Base-by-base conservation (phyloP, 345 rosid genomes). In the Salix exigua region DNA sequence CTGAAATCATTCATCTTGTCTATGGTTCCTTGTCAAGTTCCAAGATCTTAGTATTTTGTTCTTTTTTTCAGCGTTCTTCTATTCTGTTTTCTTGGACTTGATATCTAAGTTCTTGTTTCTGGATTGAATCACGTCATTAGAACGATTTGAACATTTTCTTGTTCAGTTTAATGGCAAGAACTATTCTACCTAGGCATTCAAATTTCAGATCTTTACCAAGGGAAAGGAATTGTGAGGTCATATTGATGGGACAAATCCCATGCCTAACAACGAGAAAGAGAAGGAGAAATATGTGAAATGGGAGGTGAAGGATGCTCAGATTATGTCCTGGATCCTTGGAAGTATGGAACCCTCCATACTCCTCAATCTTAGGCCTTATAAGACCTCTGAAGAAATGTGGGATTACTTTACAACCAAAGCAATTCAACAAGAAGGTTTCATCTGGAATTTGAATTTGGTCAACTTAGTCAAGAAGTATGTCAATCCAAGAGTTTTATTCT, bases 401-500 rank as follows among this genome's bases (percentile, higher is more conserved):
- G 62, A 71, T 2, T 75, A 80, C 30, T 80, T 35, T 71, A 71
- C 17, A 18, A 75, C 40, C 48, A 77, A 9, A 64, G 68, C 12
- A 68, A 51, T n/a, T 7, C 13, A 0, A 70, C 79, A 4, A 33
- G 50, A 13, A 67, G 37, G 6, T 33, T 33, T 33, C 37, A 33
- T 4, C 37, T 33, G 37, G 37, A 72, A n/a, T 71, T 38, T 5
- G 38, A 66, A 16, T 73, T 74, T 11, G 25, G 44, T 9, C 23
- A 11, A 42, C 46, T 12, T 18, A 14, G 38, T 1, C 26, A 64
- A 63, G 42, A 0, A 44, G n/a, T 23, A 66, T 74, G 9, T 75
- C 79, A 0, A 65, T 80, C 25, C 19, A 80, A 17, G 66, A 80
- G 1, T 80, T 70, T 53, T 80, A 31, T 35, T 48, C 73, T 13